phyloP scores from a whole-genome alignment of 2,329 filamentous ascomycete species.

The Zalaria sp. region DNA sequence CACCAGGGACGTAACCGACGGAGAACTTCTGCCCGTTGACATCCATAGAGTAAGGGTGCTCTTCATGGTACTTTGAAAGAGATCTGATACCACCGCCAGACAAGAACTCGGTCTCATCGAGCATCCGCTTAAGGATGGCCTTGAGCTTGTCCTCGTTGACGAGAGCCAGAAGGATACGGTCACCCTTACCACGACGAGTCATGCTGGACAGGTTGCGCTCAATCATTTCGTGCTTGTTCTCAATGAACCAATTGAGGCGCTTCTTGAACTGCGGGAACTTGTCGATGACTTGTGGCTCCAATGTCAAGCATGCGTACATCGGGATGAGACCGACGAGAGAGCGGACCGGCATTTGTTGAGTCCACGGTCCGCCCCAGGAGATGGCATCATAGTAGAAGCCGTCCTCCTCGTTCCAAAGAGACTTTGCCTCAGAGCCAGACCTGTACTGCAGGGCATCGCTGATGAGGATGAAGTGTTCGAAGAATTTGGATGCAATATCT shows the following conservation, averaged over 20 bases:
- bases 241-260: slow-evolving; percentile 84
- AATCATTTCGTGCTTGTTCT: slow-evolving; percentile 72
- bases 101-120: slow-evolving; percentile 87
- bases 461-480: slow-evolving; percentile 96
- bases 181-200: slow-evolving; percentile 74
- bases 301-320: slow-evolving; percentile 77
- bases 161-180: slow-evolving; percentile 74
- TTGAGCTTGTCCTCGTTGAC: slow-evolving; percentile 87
- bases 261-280: slow-evolving; percentile 87
- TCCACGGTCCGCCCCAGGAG: slow-evolving; percentile 86
- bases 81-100: slow-evolving; percentile 83
- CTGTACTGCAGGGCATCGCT: slow-evolving; percentile 85
- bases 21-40: slow-evolving; percentile 84
- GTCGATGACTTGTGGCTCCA: slow-evolving; percentile 89
- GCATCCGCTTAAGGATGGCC: slow-evolving; percentile 80
- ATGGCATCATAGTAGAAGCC: slow-evolving; percentile 99
- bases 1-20: slow-evolving; percentile 84
- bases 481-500: slow-evolving; percentile 95
- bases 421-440: slow-evolving; percentile 56
- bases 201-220: slow-evolving; percentile 94
- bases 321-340: slow-evolving; percentile 91
- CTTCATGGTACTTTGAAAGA: slow-evolving; percentile 79
- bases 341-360: slow-evolving; percentile 79
- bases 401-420: slow-evolving; percentile 91
- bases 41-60: slow-evolving; percentile 86